A percentile compares a stretch with the other conserved stretches of the same genome.
phyloP scores from a whole-genome alignment of 2,329 filamentous ascomycete genomes.

The Shiraia sp. region DNA sequence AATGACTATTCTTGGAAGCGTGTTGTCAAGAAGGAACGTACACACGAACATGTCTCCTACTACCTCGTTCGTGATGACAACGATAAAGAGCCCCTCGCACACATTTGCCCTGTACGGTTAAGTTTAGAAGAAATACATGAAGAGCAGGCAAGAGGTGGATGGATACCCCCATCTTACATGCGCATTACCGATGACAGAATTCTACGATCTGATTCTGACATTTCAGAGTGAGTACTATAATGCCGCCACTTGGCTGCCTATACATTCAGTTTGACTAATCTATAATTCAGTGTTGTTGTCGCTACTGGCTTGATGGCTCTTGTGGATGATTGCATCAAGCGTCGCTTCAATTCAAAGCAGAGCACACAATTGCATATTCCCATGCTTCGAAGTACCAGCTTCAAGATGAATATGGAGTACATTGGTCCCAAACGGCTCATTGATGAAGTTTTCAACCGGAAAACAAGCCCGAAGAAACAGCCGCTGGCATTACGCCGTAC shows the following conservation, averaged over 20 bases:
- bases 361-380: conserved; percentile 58
- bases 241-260: conserved; percentile 3
- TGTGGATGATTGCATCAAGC: conserved; percentile 88
- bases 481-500: conserved; percentile 31
- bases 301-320: conserved; percentile 87
- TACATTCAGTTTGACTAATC: conserved; percentile 23
- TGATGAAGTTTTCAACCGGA: conserved; percentile 65
- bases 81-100: conserved; percentile 67
- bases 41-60: conserved; percentile 69
- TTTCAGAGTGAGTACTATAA: conserved; percentile 74
- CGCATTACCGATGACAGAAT: conserved; percentile 80
- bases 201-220: conserved; percentile 71
- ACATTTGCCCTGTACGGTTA: conserved; percentile 80
- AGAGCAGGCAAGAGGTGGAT: conserved; percentile 79
- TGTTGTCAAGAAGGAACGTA: conserved; percentile 65
- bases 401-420: conserved; percentile 64
- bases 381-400: conserved; percentile 52
- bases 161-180: conserved; percentile 89
- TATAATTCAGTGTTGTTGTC: conserved; percentile 72
- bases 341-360: conserved; percentile 67
- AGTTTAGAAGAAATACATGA: conserved; percentile 70
- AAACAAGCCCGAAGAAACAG: conserved; percentile 28
- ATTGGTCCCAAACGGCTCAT: conserved; percentile 65
- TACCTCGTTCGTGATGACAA: conserved; percentile 74
- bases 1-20: conserved; percentile 83